These are phyloP conservation scores for Eucalyptus grandis DNA, from an alignment of 345 rosid genomes.

Conservation along the genomic window DNA sequence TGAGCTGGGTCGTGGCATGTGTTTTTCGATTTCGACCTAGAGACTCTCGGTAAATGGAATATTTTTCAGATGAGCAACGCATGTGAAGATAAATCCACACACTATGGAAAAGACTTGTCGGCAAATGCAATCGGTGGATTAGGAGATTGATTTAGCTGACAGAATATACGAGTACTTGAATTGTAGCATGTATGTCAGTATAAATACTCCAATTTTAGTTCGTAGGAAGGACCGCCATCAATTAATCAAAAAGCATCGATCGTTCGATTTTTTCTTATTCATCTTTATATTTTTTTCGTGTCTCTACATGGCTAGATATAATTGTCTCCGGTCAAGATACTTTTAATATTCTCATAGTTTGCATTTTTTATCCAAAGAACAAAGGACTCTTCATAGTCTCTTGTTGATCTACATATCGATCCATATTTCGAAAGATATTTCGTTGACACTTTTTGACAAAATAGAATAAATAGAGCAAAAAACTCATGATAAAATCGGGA, in stretches of 20 bases:
- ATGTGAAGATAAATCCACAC: too few relatives aligned
- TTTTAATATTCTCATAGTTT: too few relatives aligned
- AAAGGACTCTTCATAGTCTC: not conserved
- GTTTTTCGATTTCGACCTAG: not conserved
- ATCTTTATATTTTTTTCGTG: not conserved
- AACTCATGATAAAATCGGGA: not conserved
- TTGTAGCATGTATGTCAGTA: not conserved
- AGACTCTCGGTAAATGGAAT: not conserved
- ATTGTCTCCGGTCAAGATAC: not conserved
- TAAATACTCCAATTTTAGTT: not conserved
- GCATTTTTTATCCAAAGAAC: not conserved
- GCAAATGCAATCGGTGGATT: not conserved
- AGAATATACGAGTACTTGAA: not conserved
- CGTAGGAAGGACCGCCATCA: not conserved
- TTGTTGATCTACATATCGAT: too few relatives aligned
- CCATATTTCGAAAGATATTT: fast-evolving
- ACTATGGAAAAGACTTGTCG: not conserved
- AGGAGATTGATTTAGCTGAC: not conserved
- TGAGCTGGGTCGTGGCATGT: not conserved
- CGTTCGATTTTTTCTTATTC: too few relatives aligned
- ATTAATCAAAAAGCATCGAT: too few relatives aligned
- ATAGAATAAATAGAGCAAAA: fast-evolving
- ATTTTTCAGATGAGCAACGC: not conserved
- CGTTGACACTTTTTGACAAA: fast-evolving
- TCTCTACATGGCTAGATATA: not conserved